Conservation (phyloP, 768 basidiomycete species). For the Pleurotus sapidus region DNA sequence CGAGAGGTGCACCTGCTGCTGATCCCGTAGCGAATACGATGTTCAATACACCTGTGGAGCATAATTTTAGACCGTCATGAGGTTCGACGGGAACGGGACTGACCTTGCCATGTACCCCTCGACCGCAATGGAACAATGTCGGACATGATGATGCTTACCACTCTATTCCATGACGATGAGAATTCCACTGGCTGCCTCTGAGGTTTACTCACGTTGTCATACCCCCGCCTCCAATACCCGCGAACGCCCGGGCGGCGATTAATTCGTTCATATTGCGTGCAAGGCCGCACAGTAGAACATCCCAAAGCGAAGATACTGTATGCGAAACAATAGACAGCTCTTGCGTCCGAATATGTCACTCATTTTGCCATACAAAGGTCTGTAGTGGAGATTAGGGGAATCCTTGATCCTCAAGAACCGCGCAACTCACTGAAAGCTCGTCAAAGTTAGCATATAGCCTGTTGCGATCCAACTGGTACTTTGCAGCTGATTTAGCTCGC, state of each 20-base stretch:
- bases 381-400: conserved; percentile 16
- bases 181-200: too few relatives aligned
- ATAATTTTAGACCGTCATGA: background rate
- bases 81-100: background rate
- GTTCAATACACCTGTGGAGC: conserved; percentile 46
- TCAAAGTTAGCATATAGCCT: conserved; percentile 56
- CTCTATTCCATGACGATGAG: conserved; percentile 24
- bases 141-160: conserved; percentile 64
- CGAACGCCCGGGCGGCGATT: conserved; percentile 48
- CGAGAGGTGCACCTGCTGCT: conserved; percentile 58
- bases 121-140: conserved; percentile 61
- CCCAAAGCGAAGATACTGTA: conserved; percentile 54
- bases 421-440: conserved; percentile 53
- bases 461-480: conserved; percentile 69
- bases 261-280: conserved; percentile 53
- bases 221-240: conserved; percentile 62
- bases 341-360: conserved; percentile 69
- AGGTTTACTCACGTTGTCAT: conserved; percentile 53
- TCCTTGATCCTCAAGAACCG: too few relatives aligned
- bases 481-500: conserved; percentile 58
- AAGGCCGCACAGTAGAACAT: conserved; percentile 48
- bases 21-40: conserved; percentile 59
- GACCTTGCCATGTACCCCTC: conserved; percentile 72
- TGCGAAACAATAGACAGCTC: conserved; percentile 50
- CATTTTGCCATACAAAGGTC: conserved; percentile 62